A percentile compares a stretch with the other conserved stretches of the same genome.
phyloP scores from a whole-genome alignment of 495 filamentous ascomycete genomes.

The Wilcoxina mikolae region DNA sequence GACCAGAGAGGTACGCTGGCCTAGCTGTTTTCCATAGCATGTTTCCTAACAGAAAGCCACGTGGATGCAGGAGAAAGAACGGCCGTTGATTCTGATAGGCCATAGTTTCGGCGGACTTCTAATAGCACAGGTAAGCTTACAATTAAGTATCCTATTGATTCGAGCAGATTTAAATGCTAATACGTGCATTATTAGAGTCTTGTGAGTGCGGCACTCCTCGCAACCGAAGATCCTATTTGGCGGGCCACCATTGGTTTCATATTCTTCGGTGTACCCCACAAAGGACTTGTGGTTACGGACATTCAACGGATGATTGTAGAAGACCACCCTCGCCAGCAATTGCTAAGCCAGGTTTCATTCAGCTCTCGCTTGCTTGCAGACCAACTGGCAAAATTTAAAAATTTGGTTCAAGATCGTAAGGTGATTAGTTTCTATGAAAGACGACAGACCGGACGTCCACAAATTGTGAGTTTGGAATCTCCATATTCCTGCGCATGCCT shows the following conservation, averaged over 20 bases:
- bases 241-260: neutral
- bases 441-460: neutral
- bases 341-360: neutral
- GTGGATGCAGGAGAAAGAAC: constrained; percentile 1
- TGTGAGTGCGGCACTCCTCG: neutral
- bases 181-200: too few species aligned
- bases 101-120: constrained; percentile 14
- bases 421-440: constrained; percentile 7
- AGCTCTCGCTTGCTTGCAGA: neutral
- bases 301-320: constrained; percentile 10
- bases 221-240: neutral
- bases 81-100: constrained; percentile 13
- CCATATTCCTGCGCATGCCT: too few species aligned
- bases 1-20: neutral
- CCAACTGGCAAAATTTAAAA: constrained; percentile 1
- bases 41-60: neutral
- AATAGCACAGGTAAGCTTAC: constrained; percentile 11
- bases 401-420: neutral
- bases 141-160: neutral
- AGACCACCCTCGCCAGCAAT: neutral
- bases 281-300: neutral
- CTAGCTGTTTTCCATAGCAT: neutral
- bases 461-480: neutral
- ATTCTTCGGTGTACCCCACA: constrained; percentile 9
- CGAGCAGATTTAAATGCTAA: too few species aligned